Base-by-base conservation (phyloP, 192 early-diverging fungal genomes). In the Linderina pennispora region DNA sequence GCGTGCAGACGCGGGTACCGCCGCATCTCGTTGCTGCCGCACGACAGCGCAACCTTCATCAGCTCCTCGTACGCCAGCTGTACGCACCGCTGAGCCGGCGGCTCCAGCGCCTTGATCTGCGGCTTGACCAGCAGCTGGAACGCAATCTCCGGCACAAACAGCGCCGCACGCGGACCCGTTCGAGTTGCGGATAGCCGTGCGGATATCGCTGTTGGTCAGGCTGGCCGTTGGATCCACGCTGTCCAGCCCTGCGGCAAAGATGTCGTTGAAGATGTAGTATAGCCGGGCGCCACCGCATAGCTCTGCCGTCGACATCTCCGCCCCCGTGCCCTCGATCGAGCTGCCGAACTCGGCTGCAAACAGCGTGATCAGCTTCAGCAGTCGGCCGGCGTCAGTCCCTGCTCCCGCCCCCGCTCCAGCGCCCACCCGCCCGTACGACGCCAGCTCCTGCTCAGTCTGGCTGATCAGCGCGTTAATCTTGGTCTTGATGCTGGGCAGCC, bases 91-190 rank as follows among this genome's bases (percentile, higher is more conserved):
- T 85, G 71, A 36, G 83, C 83, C 7, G 88, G 86, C 9, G 80
- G 61, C 58, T 88, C 86, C 14, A 90, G 70, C 22, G 80, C 51
- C 45, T 79, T 80, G 45, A 90, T 87, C 56, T 88, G 86, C 31
- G 88, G 88, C 50, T 83, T 85, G 43, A 90, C 88, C 23, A 90
- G 45, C 20, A 90, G 73, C 55, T 90, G 85, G 72, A 90, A 90
- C 8, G 88, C 88, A 55, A 88, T 78, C 54, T 90, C 88, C 9
- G 88, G 88, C 10, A 90, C 86, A 76, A 90, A 90, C 13, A 90
- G 74, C 16, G 84, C 85, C 8, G 86, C 79, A 8, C 86, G 71
- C 4, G 88, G 84, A 8, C 88, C 88, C 0, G 79, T 86, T n/a
- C 2, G 88, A 88, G 63, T 90, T 90, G 43, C 88, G 84, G 42